A percentile compares a stretch with the other conserved stretches of the same genome.
Evolutionary conservation across 352 stramenopile genomes (phyloP).

Genomic region (Thalassiosira exigua): DNA sequence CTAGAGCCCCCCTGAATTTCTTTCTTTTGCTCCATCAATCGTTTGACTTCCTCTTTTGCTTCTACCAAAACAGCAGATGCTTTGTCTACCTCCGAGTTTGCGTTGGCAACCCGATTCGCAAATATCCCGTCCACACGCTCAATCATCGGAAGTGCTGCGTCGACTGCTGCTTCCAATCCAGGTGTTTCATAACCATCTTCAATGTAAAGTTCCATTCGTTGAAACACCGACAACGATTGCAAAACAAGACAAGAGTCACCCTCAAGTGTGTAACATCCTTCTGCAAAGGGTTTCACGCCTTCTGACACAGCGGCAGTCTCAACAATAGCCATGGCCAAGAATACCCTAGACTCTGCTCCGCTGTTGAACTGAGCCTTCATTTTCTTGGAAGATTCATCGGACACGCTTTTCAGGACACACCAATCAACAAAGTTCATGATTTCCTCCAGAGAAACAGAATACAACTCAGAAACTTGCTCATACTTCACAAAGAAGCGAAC

Average conservation of each 20-base stretch:
- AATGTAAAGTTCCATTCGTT: constrained; percentile 8
- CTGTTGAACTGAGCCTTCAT: neutral
- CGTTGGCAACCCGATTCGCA: neutral
- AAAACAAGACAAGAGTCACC: constrained; percentile 13
- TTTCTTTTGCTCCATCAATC: neutral
- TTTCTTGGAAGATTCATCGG: neutral
- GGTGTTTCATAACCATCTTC: neutral
- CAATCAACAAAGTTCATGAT: constrained; percentile 1
- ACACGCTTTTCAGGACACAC: neutral
- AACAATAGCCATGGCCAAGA: constrained; percentile 9
- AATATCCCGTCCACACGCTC: neutral
- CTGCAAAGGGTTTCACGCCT: constrained; percentile 7
- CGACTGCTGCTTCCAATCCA: constrained; percentile 1
- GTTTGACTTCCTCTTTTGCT: neutral
- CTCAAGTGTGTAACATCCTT: constrained; percentile 21
- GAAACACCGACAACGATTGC: neutral
- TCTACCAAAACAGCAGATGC: neutral
- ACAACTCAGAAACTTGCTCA: neutral
- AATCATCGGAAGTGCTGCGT: constrained; percentile 8
- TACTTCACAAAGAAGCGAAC: constrained; percentile 11
- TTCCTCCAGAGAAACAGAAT: neutral
- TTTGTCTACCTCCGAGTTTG: neutral
- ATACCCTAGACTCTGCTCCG: neutral
- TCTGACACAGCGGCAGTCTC: constrained; percentile 3
- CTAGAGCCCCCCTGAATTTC: neutral